These are phyloP conservation scores for Cicer chorassanicum DNA, from an alignment of 306 rosid genomes.

Conservation along the genomic window DNA sequence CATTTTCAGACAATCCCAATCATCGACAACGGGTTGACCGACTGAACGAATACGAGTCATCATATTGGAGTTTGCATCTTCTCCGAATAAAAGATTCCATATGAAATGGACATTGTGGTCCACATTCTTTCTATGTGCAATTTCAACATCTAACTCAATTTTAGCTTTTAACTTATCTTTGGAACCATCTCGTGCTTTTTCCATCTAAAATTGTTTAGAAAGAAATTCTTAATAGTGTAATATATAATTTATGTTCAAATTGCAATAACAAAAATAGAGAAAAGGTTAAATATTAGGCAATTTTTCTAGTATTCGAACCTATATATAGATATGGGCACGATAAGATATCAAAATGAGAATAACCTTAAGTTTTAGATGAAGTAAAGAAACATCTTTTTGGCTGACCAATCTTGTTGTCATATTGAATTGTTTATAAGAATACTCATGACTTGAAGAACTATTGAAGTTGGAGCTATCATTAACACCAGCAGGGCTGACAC, in stretches of 20 bases:
- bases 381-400: background rate
- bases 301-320: no score
- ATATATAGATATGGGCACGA: no score
- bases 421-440: no score
- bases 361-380: background rate
- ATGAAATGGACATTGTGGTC: slow-evolving; percentile 49
- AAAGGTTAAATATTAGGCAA: no score
- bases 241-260: no score
- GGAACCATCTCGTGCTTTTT: slow-evolving; percentile 50
- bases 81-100: slow-evolving; percentile 56
- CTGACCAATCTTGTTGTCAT: background rate
- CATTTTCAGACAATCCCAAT: slow-evolving; percentile 66
- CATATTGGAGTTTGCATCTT: slow-evolving; percentile 20
- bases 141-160: slow-evolving; percentile 43
- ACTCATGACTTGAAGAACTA: background rate
- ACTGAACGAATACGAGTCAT: slow-evolving; percentile 47
- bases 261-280: no score
- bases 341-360: background rate
- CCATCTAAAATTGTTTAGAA: slow-evolving; percentile 44
- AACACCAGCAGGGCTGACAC: background rate
- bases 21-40: slow-evolving; percentile 60
- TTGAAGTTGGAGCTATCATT: background rate
- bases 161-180: slow-evolving; percentile 51
- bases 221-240: background rate
- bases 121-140: slow-evolving; percentile 44